Evolutionary conservation across 1,284 basidiomycete genomes (phyloP), one percentile per base, ranked within the genome.

Genomic region (Inonotus hispidus): DNA sequence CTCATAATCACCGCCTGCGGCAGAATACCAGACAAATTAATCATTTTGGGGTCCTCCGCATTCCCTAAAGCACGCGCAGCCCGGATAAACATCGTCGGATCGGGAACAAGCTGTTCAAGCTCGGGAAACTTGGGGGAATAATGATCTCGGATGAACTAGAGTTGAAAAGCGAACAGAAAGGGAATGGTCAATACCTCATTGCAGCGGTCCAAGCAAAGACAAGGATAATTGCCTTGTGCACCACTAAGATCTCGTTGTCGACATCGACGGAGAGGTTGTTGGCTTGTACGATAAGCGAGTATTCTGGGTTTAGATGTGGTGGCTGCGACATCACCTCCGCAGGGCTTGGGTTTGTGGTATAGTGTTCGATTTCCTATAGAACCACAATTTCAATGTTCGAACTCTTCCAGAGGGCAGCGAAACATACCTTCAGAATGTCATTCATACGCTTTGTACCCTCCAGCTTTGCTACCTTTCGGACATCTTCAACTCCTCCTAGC

Each of bases 261-360:
- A 99, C 88, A 68, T 99, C 97, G 19, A 99, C 97, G 0, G 95
- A 95, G 63, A 98, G 79, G 75, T 99, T 99, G 78, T 99, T 99
- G 13, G 96, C 93, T 67, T 93, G 87, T 2, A 99, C 97, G 68
- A 99, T 98, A 62, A 99, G 81, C 63, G 89, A 87, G 75, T 99
- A 99, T 74, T 99, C 97, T 0, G 93, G 93, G 71, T 96, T 95
- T 65, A 95, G 83, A 72, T 95, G 93, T 0, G 93, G 85, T 13
- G 93, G 91, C 43, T 81, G 79, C 1, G 82, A 82, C 81, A 87
- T 92, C 66, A 87, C 83, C 65, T 94, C 89, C 11, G 85, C 80
- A 0, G 93, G 87, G 53, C 86, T 87, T 1, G 89, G 89, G 59
- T 88, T 85, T 0, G 79, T 79, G 64, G 89, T 85, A 73, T 90